phyloP scores from a whole-genome alignment of 2,329 filamentous ascomycete species.

The Rutstroemia sp. region DNA sequence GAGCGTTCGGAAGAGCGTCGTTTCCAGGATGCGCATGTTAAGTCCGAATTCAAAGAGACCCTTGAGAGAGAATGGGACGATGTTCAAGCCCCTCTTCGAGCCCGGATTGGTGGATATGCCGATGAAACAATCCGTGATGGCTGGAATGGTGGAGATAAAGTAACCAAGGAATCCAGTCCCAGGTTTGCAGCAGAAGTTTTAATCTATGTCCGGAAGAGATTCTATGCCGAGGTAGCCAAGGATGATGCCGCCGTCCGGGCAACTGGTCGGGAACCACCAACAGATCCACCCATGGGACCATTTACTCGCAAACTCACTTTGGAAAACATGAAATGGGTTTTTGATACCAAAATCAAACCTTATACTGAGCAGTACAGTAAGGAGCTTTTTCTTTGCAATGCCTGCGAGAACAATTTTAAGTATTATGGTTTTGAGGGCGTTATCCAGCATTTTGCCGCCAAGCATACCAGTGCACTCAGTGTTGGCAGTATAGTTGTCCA shows the following conservation, averaged over 20 bases:
- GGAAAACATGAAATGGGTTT: conserved; percentile 84
- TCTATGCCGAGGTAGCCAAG: conserved; percentile 53
- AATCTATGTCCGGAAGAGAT: conserved; percentile 57
- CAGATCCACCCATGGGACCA: conserved; percentile 45
- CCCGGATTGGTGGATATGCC: conserved; percentile 57
- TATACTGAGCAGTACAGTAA: conserved; percentile 58
- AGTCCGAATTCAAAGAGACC: conserved; percentile 45
- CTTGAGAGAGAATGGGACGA: conserved; percentile 66
- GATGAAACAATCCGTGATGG: conserved; percentile 60
- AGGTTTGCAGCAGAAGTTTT: conserved; percentile 68
- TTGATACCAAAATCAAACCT: conserved; percentile 68
- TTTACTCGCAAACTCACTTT: conserved; percentile 59
- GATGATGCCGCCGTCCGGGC: conserved; percentile 41
- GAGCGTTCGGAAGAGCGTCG: conserved; percentile 31
- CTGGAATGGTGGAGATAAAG: conserved; percentile 57
- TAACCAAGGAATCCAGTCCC: conserved; percentile 56
- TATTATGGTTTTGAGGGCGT: conserved; percentile 71
- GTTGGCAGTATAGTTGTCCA: conserved; percentile 65
- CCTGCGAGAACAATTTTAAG: conserved; percentile 57
- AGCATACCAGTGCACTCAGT: conserved; percentile 67
- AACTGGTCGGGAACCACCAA: conserved; percentile 37
- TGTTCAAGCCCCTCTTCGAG: conserved; percentile 58
- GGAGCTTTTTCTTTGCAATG: conserved; percentile 70
- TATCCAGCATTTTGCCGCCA: conserved; percentile 76
- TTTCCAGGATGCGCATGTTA: conserved; percentile 31